phyloP scores from a whole-genome alignment of 108 stramenopile genomes.

The Skeletonema menzelii region DNA sequence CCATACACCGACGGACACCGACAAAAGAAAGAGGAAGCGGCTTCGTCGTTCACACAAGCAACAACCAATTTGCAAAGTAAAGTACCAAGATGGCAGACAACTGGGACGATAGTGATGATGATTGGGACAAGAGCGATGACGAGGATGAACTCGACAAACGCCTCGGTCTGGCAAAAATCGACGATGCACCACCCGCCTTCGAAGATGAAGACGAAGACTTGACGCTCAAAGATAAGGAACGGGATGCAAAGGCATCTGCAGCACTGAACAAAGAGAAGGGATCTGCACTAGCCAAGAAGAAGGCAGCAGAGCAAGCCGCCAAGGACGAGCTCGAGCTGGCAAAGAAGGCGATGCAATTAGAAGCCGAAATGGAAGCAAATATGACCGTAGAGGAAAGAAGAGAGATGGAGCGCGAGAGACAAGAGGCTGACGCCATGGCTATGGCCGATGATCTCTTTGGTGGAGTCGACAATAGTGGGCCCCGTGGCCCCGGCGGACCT shows the following conservation, averaged over 20 bases:
- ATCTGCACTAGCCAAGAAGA: constrained; percentile 80
- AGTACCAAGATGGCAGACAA: constrained; percentile 69
- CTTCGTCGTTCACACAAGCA: background rate
- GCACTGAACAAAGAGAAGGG: constrained; percentile 77
- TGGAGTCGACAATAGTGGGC: constrained; percentile 49
- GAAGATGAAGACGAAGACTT: constrained; percentile 90
- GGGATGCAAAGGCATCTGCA: constrained; percentile 39
- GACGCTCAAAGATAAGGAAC: constrained; percentile 80
- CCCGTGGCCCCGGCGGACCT: constrained; percentile 10
- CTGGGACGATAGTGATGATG: constrained; percentile 90
- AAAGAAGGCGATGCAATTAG: constrained; percentile 80
- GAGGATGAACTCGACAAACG: constrained; percentile 80
- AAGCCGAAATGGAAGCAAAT: constrained; percentile 87
- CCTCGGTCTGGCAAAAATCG: constrained; percentile 60
- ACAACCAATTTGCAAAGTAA: background rate
- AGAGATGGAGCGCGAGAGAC: constrained; percentile 53
- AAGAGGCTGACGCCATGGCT: constrained; percentile 81
- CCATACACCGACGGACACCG: too few species aligned
- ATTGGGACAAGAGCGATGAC: constrained; percentile 86
- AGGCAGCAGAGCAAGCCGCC: constrained; percentile 62
- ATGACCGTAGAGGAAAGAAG: constrained; percentile 80
- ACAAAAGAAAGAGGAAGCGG: background rate
- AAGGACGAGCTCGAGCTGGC: constrained; percentile 81
- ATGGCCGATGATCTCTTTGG: constrained; percentile 88
- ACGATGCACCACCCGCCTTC: constrained; percentile 50